Conservation (phyloP, 2,329 filamentous ascomycete genomes). For the Madurella mycetomatis region DNA sequence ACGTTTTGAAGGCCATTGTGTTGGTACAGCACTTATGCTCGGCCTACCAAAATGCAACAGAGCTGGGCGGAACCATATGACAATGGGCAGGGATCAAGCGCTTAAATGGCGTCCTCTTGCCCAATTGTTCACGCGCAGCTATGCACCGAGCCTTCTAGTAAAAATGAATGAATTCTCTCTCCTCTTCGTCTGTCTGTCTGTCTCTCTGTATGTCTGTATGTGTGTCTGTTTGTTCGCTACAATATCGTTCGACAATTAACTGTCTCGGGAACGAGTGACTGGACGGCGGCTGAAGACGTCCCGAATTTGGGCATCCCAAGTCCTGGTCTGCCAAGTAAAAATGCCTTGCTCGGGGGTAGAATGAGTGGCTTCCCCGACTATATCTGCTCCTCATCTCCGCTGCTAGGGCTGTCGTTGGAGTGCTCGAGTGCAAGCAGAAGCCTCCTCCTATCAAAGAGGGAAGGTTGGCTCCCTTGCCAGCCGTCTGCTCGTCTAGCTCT, state of each 20-base stretch:
- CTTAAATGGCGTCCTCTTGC: no score
- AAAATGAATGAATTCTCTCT: slow-evolving; percentile 1
- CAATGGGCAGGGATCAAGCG: no score
- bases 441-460: not conserved
- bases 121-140: no score
- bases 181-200: not conserved
- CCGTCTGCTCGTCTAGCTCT: not conserved
- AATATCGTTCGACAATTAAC: not conserved
- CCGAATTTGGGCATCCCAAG: not conserved
- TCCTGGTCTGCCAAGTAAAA: slow-evolving; percentile 2
- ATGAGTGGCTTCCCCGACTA: slow-evolving; percentile 5
- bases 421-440: not conserved
- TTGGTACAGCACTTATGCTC: no score
- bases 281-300: not conserved
- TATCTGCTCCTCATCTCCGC: not conserved
- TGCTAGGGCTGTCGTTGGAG: not conserved
- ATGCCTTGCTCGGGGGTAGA: slow-evolving; percentile 2
- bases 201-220: not conserved
- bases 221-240: not conserved
- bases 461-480: not conserved
- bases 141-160: not conserved
- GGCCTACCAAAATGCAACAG: no score
- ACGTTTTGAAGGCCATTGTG: no score
- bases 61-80: no score
- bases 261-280: slow-evolving; percentile 13